A percentile compares a stretch with the other conserved stretches of the same genome.
These are phyloP conservation scores for Haplosporangium sp. DNA, from an alignment of 371 early-diverging fungal genomes.

Conservation along the genomic window DNA sequence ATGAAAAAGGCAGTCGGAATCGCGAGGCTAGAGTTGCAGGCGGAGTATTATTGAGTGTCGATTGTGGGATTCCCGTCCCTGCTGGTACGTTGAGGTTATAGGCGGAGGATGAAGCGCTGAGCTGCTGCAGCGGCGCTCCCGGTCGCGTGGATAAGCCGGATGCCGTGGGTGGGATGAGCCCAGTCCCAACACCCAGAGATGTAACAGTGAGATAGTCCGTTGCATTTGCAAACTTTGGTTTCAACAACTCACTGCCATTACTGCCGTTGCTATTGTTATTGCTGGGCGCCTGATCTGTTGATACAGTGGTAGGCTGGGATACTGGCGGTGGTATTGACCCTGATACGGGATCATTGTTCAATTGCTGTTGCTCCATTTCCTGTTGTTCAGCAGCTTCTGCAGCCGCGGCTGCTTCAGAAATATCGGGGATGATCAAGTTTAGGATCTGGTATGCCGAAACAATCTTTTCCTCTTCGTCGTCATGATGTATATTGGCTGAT, in stretches of 20 bases:
- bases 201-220: conserved; percentile 34
- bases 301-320: conserved; percentile 12
- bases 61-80: conserved; percentile 5
- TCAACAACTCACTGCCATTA: conserved; percentile 25
- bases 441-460: conserved; percentile 42
- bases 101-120: conserved; percentile 23
- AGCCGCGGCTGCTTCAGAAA: conserved; percentile 46
- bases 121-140: conserved; percentile 18
- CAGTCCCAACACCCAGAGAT: conserved; percentile 34
- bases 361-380: conserved; percentile 36
- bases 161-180: conserved; percentile 36
- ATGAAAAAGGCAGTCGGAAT: conserved; percentile 52
- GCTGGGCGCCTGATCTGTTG: not conserved
- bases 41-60: conserved; percentile 7
- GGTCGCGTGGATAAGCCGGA: conserved; percentile 37
- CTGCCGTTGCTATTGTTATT: conserved; percentile 7
- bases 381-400: conserved; percentile 48
- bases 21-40: conserved; percentile 37
- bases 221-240: conserved; percentile 16
- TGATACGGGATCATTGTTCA: conserved; percentile 5
- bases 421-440: conserved; percentile 52
- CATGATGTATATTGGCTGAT: conserved; percentile 9
- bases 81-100: conserved; percentile 6
- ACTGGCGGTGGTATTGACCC: not conserved
- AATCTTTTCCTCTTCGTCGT: conserved; percentile 52